Evolutionary conservation across 2,329 filamentous ascomycete species (phyloP).

Genomic region (Mycogone perniciosa): DNA sequence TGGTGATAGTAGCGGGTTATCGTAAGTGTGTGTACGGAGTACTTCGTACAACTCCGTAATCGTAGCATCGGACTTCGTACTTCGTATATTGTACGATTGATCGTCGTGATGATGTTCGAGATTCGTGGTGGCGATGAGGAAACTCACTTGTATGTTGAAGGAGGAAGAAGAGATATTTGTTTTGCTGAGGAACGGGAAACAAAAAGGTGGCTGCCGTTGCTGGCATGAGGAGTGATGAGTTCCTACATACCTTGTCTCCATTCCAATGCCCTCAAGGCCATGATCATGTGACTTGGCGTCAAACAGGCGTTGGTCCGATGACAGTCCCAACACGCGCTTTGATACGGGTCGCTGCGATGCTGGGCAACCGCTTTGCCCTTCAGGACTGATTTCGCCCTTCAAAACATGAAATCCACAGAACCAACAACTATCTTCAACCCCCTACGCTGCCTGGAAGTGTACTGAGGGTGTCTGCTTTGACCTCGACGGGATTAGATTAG

Average conservation of each 20-base stretch:
- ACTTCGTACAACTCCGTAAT: background rate
- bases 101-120: background rate
- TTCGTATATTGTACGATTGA: no score
- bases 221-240: background rate
- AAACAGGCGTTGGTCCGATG: constrained; percentile 11
- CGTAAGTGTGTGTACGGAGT: background rate
- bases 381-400: background rate
- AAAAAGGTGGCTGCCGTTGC: no score
- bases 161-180: no score
- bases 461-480: background rate
- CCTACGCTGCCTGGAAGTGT: no score
- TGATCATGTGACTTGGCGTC: constrained; percentile 24
- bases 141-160: background rate
- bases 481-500: background rate
- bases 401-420: no score
- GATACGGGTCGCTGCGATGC: background rate
- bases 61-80: background rate
- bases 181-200: no score
- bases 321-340: constrained; percentile 5
- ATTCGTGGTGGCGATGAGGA: background rate
- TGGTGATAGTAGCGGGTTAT: background rate
- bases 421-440: no score
- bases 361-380: background rate
- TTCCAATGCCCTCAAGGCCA: background rate
- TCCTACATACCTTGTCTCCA: background rate